Base-by-base conservation (phyloP, 129 eudicot species). In the Tagetes patula region DNA sequence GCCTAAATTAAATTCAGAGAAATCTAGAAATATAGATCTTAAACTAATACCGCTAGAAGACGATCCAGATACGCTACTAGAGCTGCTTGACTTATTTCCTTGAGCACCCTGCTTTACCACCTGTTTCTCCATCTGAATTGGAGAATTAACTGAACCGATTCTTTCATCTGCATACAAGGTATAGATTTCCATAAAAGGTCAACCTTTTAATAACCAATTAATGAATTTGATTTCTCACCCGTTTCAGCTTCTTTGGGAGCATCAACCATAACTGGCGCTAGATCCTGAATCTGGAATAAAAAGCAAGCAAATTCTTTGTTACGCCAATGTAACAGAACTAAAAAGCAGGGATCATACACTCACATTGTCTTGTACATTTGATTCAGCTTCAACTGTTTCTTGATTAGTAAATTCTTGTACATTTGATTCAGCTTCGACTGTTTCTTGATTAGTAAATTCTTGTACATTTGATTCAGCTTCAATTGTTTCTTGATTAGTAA, bases 11-110 rank as follows among this genome's bases (percentile, higher is more conserved):
- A 65, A 13, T 31, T 8, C 6, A 20, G 60, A 10, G 66, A 81
- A 30, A 72, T 67, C 7, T 7, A 9, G 6, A 32, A 39, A 61
- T 8, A 6, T 33, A 45, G 52, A 73, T 64, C 72, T n/a, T 12
- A 69, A 65, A 49, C 54, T 48, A 71, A 49, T 89, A 92, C 96
- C 94, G 72, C 91, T 87, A 43, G 96, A 89, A 71, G 96, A 87
- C 38, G 98, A 92, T 65, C 91, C 89, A 43, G 98, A 85, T 40
- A 71, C 79, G 48, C 88, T 70, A 74, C 85, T 78, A 58, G 96
- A 89, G 89, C 91, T 82, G 74, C 88, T 83, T 30, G 89, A 79
- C 83, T 75, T 75, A 65, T 80, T 84, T 65, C 79, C 82, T 7
- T 64, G 73, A 60, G 34, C 81, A 66, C 47, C 78, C 40, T 67